Evolutionary conservation across 169 alveolate genomes (phyloP), one percentile per base, ranked within the genome.

Genomic region (Cryptosporidium meleagridis): DNA sequence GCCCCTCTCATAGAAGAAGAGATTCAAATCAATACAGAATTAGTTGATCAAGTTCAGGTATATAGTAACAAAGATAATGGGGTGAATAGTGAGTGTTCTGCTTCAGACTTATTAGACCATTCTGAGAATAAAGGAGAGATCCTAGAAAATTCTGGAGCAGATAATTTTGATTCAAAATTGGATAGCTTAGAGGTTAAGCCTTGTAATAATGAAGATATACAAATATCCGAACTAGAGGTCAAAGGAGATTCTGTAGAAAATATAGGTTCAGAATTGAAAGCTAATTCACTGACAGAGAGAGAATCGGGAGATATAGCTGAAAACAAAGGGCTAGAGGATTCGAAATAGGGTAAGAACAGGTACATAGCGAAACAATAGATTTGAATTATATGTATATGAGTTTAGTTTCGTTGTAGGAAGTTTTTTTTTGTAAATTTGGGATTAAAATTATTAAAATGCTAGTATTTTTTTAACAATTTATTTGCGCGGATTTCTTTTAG

Each of bases 401-500:
- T 10, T 55, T 55, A 55, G 69, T 65, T 65, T 65, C 51, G 41
- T 35, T 65, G 10, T 31, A 65, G 31, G 29, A 31, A 65, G 48
- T 35, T 65, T 65, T 65, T 12, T 65, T 26, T 65, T 41, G 48
- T 41, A 59, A 23, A 18, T 59, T 59, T 31, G 55, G 3, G 55
- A 48, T 41, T 48, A 48, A 48, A 48, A 14, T 21, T 31, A 16
- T 33, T 65, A 21, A 7, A 10, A 62, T 23, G 3, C 52, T 68
- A 35, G 75, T 39, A 33, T 33, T 37, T 69, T 67, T 69, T 69
- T 69, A 21, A n/a, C 21, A 41, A 69, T 4, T 37, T n/a, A 29
- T 65, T 44, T 71, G 85, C 85, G 85, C 85, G 85, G 61, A 12
- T 0, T 35, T 26, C 31, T 5, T 51, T n/a, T 23, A 35, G 9